These are phyloP conservation scores for Breviolum minutum DNA, from an alignment of 73 alveolate species.

Conservation along the genomic window DNA sequence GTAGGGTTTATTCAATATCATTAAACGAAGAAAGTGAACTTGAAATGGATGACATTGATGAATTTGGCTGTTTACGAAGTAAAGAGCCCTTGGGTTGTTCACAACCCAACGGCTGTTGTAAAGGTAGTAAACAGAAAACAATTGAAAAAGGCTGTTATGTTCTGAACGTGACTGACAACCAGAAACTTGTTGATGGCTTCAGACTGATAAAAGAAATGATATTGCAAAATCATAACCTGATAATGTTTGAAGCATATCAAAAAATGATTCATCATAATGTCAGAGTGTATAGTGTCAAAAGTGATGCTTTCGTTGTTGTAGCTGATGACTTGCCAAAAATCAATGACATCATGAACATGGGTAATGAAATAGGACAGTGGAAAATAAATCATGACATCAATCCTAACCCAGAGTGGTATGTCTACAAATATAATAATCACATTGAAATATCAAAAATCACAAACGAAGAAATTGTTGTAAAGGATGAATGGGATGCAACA, in stretches of 20 bases:
- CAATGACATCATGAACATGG: not conserved
- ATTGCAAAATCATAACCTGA: not conserved
- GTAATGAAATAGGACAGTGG: not conserved
- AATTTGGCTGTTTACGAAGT: too few relatives aligned
- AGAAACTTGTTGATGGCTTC: not conserved
- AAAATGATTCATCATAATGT: not conserved
- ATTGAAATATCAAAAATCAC: not conserved
- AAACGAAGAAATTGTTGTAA: not conserved
- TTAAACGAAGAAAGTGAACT: not conserved
- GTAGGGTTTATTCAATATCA: not conserved
- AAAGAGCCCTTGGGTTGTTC: too few relatives aligned
- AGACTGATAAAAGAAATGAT: not conserved
- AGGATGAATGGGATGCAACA: not conserved
- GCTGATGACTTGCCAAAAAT: not conserved
- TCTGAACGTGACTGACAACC: not conserved
- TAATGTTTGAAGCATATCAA: not conserved
- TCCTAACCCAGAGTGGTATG: not conserved
- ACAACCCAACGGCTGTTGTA: too few relatives aligned
- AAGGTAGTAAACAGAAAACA: not conserved
- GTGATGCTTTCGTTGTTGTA: not conserved
- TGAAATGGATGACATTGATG: not conserved
- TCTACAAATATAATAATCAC: not conserved
- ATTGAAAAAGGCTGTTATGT: not conserved
- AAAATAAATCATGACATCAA: not conserved
- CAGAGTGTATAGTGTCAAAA: not conserved